Evolutionary conservation across 805 yeast species (phyloP), one percentile per base, ranked within the genome.

Genomic region (Tetrapisispora arboricola): DNA sequence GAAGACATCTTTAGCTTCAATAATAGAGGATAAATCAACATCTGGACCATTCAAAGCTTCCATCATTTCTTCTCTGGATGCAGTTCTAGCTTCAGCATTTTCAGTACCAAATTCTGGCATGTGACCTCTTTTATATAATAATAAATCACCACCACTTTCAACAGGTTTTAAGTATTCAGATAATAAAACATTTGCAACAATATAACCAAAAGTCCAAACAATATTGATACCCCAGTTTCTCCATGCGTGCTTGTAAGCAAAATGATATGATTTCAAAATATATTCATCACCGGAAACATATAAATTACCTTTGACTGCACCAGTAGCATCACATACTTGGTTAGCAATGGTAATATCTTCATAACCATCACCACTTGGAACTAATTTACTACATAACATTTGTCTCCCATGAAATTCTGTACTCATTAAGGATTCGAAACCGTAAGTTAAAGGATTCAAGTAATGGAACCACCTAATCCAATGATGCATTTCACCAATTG

Each of bases 401-500:
- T 66, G 61, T 44, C 76, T 65, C 32, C 70, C 72, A 45, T 68
- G 67, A 56, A 78, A 77, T 58, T 78, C 82, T 44, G 71, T 71
- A 7, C 72, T 64, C 66, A 78, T 67, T 53, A 78, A 62, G 13
- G 75, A 55, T 55, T 77, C 84, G 46, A 67, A 72, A 10, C 66
- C 68, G 44, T 72, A 73, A 11, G 67, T 53, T 32, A 73, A 45
- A 7, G 78, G 78, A 49, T 73, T 70, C 39, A 69, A 43, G 53
- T 68, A 73, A 38, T 72, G 67, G 49, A 67, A 64, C 78, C 78
- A 73, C 55, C 75, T 71, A 43, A 74, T 72, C 83, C 83, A 76
- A 49, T 77, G 78, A 52, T 73, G 73, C 76, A 72, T 71, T 30
- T 58, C 58, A 37, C 65, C 65, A 32, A 62, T 46, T 49, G 57